A percentile compares a stretch with the other conserved stretches of the same genome.
Conservation (phyloP, 768 basidiomycete species). For the Panaeolus cyanescens region DNA sequence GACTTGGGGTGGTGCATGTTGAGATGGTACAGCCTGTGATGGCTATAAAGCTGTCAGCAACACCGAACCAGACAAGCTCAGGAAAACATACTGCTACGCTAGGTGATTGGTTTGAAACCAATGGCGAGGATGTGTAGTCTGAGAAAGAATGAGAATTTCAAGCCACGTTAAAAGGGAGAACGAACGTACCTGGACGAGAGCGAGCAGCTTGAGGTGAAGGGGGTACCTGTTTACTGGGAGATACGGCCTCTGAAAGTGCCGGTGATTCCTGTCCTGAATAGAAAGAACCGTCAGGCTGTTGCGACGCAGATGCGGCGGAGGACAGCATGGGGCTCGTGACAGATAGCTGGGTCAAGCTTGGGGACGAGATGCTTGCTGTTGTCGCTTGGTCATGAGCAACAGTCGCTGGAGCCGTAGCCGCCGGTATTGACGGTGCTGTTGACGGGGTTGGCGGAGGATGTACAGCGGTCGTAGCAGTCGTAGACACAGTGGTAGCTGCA, state of each 20-base stretch:
- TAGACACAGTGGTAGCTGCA: conserved; percentile 22
- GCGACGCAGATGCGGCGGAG: conserved; percentile 67
- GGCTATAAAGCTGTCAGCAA: conserved; percentile 37
- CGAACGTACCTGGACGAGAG: conserved; percentile 21
- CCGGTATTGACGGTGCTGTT: conserved; percentile 40
- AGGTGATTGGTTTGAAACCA: conserved; percentile 43
- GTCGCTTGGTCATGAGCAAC: conserved; percentile 32
- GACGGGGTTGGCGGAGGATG: conserved; percentile 26
- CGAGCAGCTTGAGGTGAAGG: conserved; percentile 58
- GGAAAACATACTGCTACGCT: conserved; percentile 40
- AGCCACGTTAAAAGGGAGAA: background rate
- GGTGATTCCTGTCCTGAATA: conserved; percentile 76
- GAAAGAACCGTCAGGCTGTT: conserved; percentile 68
- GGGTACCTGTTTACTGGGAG: conserved; percentile 45
- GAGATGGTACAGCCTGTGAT: conserved; percentile 27
- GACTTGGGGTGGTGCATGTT: conserved; percentile 18
- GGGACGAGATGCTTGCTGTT: conserved; percentile 62
- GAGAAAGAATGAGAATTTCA: conserved; percentile 7
- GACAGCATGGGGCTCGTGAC: conserved; percentile 82
- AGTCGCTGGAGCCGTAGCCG: conserved; percentile 23
- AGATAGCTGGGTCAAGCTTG: conserved; percentile 85
- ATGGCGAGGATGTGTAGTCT: conserved; percentile 51
- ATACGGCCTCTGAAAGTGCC: conserved; percentile 67
- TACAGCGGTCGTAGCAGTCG: conserved; percentile 34
- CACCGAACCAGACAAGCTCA: background rate